Base-by-base conservation (phyloP, 345 rosid species). In the Arabidopsis suecica region DNA sequence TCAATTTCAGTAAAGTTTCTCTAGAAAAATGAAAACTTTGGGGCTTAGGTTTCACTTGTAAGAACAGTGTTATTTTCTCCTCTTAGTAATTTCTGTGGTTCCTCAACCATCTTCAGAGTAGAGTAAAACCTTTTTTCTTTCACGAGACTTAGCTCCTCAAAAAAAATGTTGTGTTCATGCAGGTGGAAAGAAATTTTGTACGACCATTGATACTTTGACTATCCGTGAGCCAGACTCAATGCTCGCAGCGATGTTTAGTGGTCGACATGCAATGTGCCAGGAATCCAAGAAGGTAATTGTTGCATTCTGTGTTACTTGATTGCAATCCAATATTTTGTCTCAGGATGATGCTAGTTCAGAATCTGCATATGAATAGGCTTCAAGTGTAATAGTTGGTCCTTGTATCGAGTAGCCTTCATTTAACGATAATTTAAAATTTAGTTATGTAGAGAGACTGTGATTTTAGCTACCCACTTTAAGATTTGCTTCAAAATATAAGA, bases 191-290 rank as follows among this genome's bases (percentile, higher is more conserved):
- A 91, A 87, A 71, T 94, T 90, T 48, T 86, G 91, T 74, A 88
- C 96, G 1, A 85, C 95, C 10, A 64, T 86, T 54, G 97, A 88
- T 82, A 90, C 97, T 18, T 77, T 94, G 84, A 91, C 92, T 42
- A 85, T 78, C 65, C 89, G 97, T 57, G 97, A 91, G 75, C 98
- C 96, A 16, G 91, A 88, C 44, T 94, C 97, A 0, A 91, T 94
- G 95, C 95, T 91, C 54, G 95, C 96, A 9, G 95, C 96, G 0
- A 91, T 90, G 97, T 91, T 94, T 77, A 91, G 98, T 61, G 93
- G 97, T 47, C 90, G 89, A 3, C 93, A 90, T 79, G 83, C 86
- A 0, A 69, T 91, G 70, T 82, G 76, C 61, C 79, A 68, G 34
- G 97, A 91, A 59, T 76, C 89, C 13, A 84, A 80, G 32, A 81